Base-by-base conservation (phyloP, 2,329 filamentous ascomycete species). In the Hymenoscyphus linearis region DNA sequence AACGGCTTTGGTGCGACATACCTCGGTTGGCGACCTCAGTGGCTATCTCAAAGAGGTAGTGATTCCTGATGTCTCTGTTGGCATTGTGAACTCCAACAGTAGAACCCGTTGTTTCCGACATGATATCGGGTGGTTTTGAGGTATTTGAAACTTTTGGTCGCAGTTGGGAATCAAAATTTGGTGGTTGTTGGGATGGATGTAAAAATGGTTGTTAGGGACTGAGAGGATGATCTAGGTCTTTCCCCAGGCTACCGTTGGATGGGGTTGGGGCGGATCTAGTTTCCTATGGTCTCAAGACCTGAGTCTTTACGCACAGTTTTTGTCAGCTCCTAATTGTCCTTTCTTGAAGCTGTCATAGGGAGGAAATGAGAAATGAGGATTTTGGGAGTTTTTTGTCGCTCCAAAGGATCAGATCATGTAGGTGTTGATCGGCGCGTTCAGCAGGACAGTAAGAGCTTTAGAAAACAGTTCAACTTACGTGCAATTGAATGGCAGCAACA, bases 11-110 rank as follows among this genome's bases (percentile, higher is more conserved):
- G 62, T 59, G 61, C 61, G 61, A 75, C 81, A 68, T 82, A 93
- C 91, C 91, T 83, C 95, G 86, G 82, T 98, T 96, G 65, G 95
- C 95, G 70, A 98, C 95, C 76, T 99, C 95, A 25, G 95, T 98
- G 64, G 95, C 92, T 71, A 98, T 82, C 79, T 99, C 95, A 74
- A 99, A 99, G 69, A 99, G 89, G 72, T 96, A 82, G 78, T 98
- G 95, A 77, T 96, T 95, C 79, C 90, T 92, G 72, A 98, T 90
- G 78, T 98, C 93, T 67, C 72, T 66, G 57, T 71, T 70, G 54
- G 44, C 26, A 58, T 52, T 58, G 47, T 53, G 57, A 18, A 58
- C 36, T 7, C 44, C 27, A 10, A 7, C 3, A 12, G 16, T 22
- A 12, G 40, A 9, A 13, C 27, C 27, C 3, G 18, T 18, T 18